A percentile compares a stretch with the other conserved stretches of the same genome.
Conservation (phyloP, 176 grass and related monocot genomes). For the Aegilops tauschii region DNA sequence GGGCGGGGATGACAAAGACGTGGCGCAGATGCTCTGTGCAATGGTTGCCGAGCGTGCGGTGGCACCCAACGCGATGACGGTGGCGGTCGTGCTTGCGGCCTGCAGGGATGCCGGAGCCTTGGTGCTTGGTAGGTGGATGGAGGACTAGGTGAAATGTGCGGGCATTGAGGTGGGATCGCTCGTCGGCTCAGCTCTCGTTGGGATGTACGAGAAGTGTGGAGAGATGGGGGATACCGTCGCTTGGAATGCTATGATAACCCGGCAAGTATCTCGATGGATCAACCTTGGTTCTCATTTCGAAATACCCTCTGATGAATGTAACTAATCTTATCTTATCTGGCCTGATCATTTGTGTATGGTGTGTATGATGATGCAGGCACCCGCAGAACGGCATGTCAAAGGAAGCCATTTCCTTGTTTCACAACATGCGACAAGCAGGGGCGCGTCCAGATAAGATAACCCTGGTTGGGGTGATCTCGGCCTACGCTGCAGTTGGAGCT, state of each 20-base stretch:
- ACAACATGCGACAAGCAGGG: background rate
- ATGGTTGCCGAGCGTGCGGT: background rate
- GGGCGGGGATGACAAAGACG: conserved; percentile 10
- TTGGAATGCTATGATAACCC: too few species aligned
- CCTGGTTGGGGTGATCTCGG: conserved; percentile 67
- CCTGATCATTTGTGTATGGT: background rate
- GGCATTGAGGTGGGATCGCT: conserved; percentile 1
- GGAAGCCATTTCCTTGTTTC: conserved; percentile 76
- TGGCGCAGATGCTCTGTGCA: background rate
- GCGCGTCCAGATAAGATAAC: conserved; percentile 66
- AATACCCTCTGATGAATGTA: background rate
- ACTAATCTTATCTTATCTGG: background rate
- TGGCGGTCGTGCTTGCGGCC: conserved; percentile 26
- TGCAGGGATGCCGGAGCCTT: conserved; percentile 53
- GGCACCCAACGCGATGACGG: conserved; percentile 5
- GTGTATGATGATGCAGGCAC: conserved; percentile 55
- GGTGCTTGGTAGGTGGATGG: conserved; percentile 49
- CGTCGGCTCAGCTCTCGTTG: too few species aligned
- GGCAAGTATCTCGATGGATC: too few species aligned
- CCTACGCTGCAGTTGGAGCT: conserved; percentile 61
- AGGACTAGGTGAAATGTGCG: conserved; percentile 29
- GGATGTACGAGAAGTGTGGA: too few species aligned
- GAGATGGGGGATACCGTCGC: too few species aligned
- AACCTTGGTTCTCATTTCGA: background rate
- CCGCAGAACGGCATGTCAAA: conserved; percentile 73